phyloP scores from a whole-genome alignment of 2,329 filamentous ascomycete species.

The Phialophora chinensis region DNA sequence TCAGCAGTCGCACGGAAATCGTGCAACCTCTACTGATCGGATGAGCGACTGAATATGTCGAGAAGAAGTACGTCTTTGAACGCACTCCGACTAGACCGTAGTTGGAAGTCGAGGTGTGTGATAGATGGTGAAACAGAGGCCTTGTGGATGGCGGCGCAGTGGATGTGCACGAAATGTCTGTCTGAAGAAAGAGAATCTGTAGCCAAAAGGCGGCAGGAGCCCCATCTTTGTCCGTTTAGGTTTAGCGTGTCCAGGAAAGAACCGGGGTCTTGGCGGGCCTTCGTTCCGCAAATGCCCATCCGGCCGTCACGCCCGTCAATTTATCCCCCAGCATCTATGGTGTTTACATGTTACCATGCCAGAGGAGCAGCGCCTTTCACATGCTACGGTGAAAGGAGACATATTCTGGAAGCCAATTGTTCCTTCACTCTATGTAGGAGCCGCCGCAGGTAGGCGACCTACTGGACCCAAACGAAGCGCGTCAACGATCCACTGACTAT shows the following conservation, averaged over 20 bases:
- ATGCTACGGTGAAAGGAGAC: background rate
- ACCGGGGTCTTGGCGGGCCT: constrained; percentile 16
- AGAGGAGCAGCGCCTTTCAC: background rate
- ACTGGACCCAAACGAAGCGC: background rate
- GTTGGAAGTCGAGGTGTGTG: background rate
- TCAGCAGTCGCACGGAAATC: constrained; percentile 28
- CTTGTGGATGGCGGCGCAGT: constrained; percentile 15
- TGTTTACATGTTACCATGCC: background rate
- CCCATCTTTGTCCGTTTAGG: constrained; percentile 14
- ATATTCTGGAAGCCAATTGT: constrained; percentile 26
- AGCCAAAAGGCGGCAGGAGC: constrained; percentile 3
- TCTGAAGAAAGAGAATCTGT: constrained; percentile 6
- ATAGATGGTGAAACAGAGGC: constrained; percentile 6
- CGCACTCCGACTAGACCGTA: constrained; percentile 14
- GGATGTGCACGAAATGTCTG: constrained; percentile 16
- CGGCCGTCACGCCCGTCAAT: background rate
- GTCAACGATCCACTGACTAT: constrained; percentile 11
- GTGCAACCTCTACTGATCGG: constrained; percentile 21
- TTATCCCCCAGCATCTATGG: background rate
- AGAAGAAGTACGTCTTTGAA: constrained; percentile 17
- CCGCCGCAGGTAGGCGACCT: constrained; percentile 59
- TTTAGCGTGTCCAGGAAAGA: constrained; percentile 11
- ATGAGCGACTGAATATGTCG: constrained; percentile 1
- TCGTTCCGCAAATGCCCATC: constrained; percentile 7
- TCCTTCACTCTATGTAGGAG: constrained; percentile 64